Conservation (phyloP, 2,329 filamentous ascomycete species). For the Lachnellula suecica region DNA sequence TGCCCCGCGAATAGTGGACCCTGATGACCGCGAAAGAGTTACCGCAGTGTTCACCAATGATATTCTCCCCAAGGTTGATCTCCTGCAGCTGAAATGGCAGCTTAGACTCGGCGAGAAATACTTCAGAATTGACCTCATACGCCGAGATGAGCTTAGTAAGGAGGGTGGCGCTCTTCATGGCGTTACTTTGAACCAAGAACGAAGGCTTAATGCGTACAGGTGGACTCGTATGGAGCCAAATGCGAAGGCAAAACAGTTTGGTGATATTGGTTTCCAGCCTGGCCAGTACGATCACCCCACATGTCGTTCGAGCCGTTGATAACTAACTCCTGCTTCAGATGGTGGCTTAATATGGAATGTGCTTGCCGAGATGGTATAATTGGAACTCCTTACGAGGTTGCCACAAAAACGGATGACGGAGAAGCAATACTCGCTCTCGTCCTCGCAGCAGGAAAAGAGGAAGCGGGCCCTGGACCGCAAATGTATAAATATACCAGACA, state of each 20-base stretch:
- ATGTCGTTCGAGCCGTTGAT: background rate
- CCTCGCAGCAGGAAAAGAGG: slow-evolving; percentile 50
- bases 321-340: slow-evolving; percentile 40
- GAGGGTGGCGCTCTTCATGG: slow-evolving; percentile 15
- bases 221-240: slow-evolving; percentile 13
- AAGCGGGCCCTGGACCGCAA: slow-evolving; percentile 36
- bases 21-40: background rate
- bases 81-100: slow-evolving; percentile 18
- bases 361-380: slow-evolving; percentile 56
- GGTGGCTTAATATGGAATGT: slow-evolving; percentile 58
- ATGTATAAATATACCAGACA: slow-evolving; percentile 45
- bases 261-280: slow-evolving; percentile 42
- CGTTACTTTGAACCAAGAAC: slow-evolving; percentile 6
- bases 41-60: background rate
- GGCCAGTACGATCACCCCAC: slow-evolving; percentile 44
- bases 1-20: background rate
- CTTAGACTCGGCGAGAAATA: slow-evolving; percentile 16
- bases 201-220: slow-evolving; percentile 1
- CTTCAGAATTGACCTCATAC: slow-evolving; percentile 17
- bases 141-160: slow-evolving; percentile 14
- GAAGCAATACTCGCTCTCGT: slow-evolving; percentile 43
- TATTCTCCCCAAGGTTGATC: background rate
- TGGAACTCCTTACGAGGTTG: slow-evolving; percentile 41
- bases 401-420: slow-evolving; percentile 47
- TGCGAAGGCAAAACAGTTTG: slow-evolving; percentile 37